Evolutionary conservation across 2,329 filamentous ascomycete genomes (phyloP), one percentile per base, ranked within the genome.

Genomic region (Blumeria graminis): DNA sequence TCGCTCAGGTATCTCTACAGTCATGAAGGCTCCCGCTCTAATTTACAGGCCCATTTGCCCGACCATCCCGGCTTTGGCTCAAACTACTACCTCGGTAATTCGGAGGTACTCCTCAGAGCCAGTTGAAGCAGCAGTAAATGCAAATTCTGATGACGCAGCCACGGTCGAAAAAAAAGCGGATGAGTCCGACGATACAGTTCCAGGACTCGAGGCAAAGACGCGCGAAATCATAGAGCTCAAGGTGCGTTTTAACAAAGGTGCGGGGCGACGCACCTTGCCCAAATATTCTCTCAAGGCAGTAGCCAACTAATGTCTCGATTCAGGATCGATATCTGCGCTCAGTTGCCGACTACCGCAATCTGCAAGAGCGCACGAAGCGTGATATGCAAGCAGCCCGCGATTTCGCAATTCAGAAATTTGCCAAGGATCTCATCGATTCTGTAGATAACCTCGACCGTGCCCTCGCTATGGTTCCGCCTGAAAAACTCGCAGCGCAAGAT

Each of bases 381-480:
- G 92, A 98, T 63, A 82, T 93, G 68, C 86, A 92, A 70, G 72
- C 78, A 18, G 86, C 90, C 18, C 82, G 83, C 64, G 86, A 94
- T 71, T 98, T 94, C 65, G 92, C 90, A 65, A 92, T 98, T 66
- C 87, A 94, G 69, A 74, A 82, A 63, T 96, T 98, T 71, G 87
- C 90, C 66, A 84, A 87, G 70, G 92, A 98, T 71, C 81, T 98
- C 50, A 80, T 96, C 63, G 92, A 98, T 69, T 87, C 80, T 66
- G 82, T 98, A 66, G 92, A 98, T 72, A 98, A 96, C 76, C 81
- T 98, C 61, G 92, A 98, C 71, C 89, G 89, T 62, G 92, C 92
- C 46, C 78, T 98, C 46, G 70, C 74, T 60, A 87, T 82, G 65
- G 89, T 94, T 11, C 81, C 86, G 18, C 68, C 76, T 58, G 82